phyloP scores from a whole-genome alignment of 176 grass and related monocot genomes.

The Lolium multiflorum region DNA sequence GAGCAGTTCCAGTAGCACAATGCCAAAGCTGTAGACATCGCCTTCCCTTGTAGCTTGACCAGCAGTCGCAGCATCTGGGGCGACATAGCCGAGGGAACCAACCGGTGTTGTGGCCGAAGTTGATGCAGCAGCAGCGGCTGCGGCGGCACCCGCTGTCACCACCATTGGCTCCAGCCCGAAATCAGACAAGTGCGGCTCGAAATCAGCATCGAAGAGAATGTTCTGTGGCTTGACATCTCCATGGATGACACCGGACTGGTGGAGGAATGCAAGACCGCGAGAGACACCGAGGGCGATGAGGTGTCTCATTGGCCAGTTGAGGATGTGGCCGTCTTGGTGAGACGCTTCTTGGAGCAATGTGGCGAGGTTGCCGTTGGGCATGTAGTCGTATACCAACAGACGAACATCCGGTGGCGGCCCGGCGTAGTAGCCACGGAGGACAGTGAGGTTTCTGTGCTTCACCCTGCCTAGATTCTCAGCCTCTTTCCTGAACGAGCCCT shows the following conservation, averaged over 20 bases:
- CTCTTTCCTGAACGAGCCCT: constrained; percentile 94
- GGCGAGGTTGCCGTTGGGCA: constrained; percentile 98
- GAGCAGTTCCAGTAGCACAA: constrained; percentile 88
- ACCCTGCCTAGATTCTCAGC: constrained; percentile 91
- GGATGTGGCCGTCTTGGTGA: constrained; percentile 95
- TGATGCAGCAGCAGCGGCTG: constrained; percentile 55
- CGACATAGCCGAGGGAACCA: constrained; percentile 89
- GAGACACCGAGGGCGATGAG: constrained; percentile 95
- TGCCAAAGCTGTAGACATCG: constrained; percentile 97
- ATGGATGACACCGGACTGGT: constrained; percentile 86
- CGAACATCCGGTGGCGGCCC: constrained; percentile 95
- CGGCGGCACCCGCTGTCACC: constrained; percentile 81
- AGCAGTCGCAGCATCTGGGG: constrained; percentile 72
- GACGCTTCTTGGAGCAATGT: constrained; percentile 96
- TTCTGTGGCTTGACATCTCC: constrained; percentile 95
- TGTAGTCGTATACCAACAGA: constrained; percentile 94
- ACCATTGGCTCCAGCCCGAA: constrained; percentile 95
- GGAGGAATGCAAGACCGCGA: constrained; percentile 82
- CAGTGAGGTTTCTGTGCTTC: constrained; percentile 95
- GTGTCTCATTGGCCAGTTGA: constrained; percentile 99
- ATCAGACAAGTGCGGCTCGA: constrained; percentile 94
- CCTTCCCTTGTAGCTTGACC: constrained; percentile 92
- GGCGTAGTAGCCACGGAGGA: constrained; percentile 94
- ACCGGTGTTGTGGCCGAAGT: constrained; percentile 68
- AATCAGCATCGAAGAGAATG: constrained; percentile 94